Evolutionary conservation across 208 protist species (phyloP), one percentile per base, ranked within the genome.

Genomic region (Wallacemonas sp.): DNA sequence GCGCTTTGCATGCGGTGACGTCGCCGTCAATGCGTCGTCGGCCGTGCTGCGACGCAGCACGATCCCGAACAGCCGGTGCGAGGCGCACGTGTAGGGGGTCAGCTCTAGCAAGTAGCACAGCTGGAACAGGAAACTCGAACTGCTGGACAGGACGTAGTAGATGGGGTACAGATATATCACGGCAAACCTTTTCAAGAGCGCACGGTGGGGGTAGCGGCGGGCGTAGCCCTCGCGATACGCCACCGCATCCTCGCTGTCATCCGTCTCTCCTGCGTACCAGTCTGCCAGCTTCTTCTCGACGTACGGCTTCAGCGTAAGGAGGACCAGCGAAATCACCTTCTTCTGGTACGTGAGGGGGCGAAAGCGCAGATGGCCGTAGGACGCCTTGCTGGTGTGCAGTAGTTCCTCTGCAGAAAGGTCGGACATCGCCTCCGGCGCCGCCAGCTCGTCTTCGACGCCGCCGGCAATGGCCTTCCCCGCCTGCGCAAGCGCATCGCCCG

Each of bases 331-430:
- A 42, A 86, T 52, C 37, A 76, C 70, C 38, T 79, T 73, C 44
- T 81, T 71, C 33, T 34, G 46, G 6, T 54, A 58, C 30, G 33
- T 71, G 24, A 92, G 68, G 1, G 80, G 68, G 44, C 50, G 42
- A 50, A 92, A 89, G 46, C 73, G 73, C 15, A 92, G 74, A 52
- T 92, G 79, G 6, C 83, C 83, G 52, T 90, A 92, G 0, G 83
- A 77, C 19, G 86, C 77, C 24, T 71, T 63, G 22, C 79, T 65
- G 1, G 82, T 71, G 42, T 79, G 68, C 22, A 81, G 42, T 10
- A 83, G 70, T 64, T 89, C 76, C 1, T 33, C 45, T 12, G 76
- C 71, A 2, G 54, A 73, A 15, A 74, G 22, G 34, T 73, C 54
- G 30, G 67, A 63, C 45, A 60, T 78, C 52, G 63, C 21, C 58